Percentiles rank a stretch among this genome's conserved stretches.
phyloP scores from a whole-genome alignment of 2,329 filamentous ascomycete genomes.

The Didymella arachidicola region DNA sequence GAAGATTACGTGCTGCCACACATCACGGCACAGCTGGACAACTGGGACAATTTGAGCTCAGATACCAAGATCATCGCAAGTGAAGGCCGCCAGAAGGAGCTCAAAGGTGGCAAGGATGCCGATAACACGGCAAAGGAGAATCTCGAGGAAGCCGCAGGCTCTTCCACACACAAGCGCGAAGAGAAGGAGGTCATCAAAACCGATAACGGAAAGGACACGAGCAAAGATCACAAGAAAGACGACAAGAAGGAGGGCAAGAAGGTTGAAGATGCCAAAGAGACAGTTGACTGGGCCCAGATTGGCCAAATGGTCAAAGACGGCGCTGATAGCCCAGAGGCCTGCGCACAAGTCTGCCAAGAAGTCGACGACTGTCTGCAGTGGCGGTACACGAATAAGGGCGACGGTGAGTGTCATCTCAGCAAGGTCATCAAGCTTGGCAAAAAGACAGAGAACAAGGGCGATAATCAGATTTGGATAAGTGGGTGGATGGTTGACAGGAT shows the following conservation, averaged over 20 bases:
- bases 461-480: slow-evolving; percentile 39
- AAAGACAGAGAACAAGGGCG: slow-evolving; percentile 22
- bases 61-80: slow-evolving; percentile 31
- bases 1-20: slow-evolving; percentile 42
- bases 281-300: slow-evolving; percentile 11
- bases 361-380: slow-evolving; percentile 50
- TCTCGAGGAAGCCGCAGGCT: slow-evolving; percentile 19
- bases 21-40: slow-evolving; percentile 33
- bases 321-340: slow-evolving; percentile 33
- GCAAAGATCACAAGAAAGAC: slow-evolving; percentile 1
- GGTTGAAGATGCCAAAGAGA: slow-evolving; percentile 7
- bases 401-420: slow-evolving; percentile 46
- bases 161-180: slow-evolving; percentile 1
- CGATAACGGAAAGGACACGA: slow-evolving; percentile 8
- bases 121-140: slow-evolving; percentile 14
- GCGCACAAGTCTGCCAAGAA: slow-evolving; percentile 39
- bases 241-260: slow-evolving; percentile 19
- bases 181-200: slow-evolving; percentile 5
- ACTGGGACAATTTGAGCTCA: slow-evolving; percentile 48
- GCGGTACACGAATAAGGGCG: slow-evolving; percentile 36
- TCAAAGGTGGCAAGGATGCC: slow-evolving; percentile 15
- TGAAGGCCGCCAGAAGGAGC: slow-evolving; percentile 25
- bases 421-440: slow-evolving; percentile 43
- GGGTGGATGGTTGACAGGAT: slow-evolving; percentile 50
- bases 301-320: slow-evolving; percentile 29